These are phyloP conservation scores for Ampelocalamus luodianensis DNA, from an alignment of 176 grass and related monocot species.

Conservation along the genomic window DNA sequence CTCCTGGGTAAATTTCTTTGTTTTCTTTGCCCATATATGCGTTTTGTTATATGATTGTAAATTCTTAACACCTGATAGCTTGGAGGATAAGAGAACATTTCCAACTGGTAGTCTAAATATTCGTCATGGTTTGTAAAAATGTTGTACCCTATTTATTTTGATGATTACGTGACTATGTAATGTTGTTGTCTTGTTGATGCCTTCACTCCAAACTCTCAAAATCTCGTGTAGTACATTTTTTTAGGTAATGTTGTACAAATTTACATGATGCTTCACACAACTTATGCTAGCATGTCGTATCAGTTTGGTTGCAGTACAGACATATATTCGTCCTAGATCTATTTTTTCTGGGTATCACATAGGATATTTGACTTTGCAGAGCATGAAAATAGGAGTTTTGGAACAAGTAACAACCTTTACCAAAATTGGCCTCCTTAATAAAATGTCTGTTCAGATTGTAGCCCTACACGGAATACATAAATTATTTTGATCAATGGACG, in stretches of 20 bases:
- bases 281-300: background rate
- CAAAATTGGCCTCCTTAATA: background rate
- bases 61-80: background rate
- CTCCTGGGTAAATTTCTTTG: slow-evolving; percentile 37
- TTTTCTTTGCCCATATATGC: background rate
- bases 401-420: background rate
- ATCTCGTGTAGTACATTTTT: background rate
- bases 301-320: background rate
- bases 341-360: background rate
- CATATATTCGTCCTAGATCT: background rate
- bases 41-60: background rate
- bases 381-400: background rate
- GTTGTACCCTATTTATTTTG: background rate
- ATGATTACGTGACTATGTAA: background rate
- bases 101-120: background rate
- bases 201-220: background rate
- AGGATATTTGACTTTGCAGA: background rate
- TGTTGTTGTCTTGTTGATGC: background rate
- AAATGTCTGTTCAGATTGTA: background rate
- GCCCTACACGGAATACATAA: background rate
- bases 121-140: background rate
- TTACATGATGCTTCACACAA: background rate
- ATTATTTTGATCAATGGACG: background rate
- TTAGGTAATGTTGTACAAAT: background rate
- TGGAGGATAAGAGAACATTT: background rate